Conservation (phyloP, 768 basidiomycete genomes). For the Tricholoma flavovirens region DNA sequence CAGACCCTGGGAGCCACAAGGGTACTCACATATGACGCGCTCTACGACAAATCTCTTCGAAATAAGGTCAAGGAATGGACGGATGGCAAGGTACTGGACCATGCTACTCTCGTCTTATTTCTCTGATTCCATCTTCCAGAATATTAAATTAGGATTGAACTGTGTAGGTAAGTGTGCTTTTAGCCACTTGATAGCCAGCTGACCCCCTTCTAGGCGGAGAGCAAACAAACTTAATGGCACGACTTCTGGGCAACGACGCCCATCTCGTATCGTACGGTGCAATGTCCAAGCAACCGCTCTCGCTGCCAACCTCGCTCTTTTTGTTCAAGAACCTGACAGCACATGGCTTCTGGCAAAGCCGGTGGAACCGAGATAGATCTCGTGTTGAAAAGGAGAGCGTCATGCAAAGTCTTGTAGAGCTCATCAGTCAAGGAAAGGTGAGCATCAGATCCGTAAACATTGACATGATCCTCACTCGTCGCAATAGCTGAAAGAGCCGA, state of each 20-base stretch:
- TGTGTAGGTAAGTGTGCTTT: constrained; percentile 36
- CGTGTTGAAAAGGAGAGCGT: constrained; percentile 44
- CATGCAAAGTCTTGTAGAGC: constrained; percentile 43
- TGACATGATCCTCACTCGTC: background rate
- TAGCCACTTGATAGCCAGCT: background rate
- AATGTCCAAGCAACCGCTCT: constrained; percentile 81
- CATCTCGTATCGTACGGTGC: constrained; percentile 86
- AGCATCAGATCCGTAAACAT: constrained; percentile 5
- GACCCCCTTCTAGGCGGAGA: constrained; percentile 41
- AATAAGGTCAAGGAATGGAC: constrained; percentile 60
- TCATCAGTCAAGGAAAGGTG: constrained; percentile 54
- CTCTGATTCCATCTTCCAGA: constrained; percentile 17
- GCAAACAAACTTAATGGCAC: constrained; percentile 60
- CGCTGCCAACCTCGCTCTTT: constrained; percentile 70
- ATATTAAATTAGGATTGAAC: constrained; percentile 43
- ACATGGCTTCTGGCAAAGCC: constrained; percentile 76
- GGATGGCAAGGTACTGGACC: constrained; percentile 42
- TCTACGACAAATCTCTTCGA: constrained; percentile 50
- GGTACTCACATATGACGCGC: constrained; percentile 73
- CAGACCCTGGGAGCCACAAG: constrained; percentile 64
- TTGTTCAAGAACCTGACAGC: constrained; percentile 80
- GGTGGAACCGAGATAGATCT: constrained; percentile 55
- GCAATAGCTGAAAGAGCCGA: constrained; percentile 59
- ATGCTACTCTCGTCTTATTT: background rate
- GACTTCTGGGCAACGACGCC: constrained; percentile 58